These are phyloP conservation scores for Marchantia paleacea DNA, from an alignment of 225 moss, liverwort and hornwort genomes.

Conservation along the genomic window DNA sequence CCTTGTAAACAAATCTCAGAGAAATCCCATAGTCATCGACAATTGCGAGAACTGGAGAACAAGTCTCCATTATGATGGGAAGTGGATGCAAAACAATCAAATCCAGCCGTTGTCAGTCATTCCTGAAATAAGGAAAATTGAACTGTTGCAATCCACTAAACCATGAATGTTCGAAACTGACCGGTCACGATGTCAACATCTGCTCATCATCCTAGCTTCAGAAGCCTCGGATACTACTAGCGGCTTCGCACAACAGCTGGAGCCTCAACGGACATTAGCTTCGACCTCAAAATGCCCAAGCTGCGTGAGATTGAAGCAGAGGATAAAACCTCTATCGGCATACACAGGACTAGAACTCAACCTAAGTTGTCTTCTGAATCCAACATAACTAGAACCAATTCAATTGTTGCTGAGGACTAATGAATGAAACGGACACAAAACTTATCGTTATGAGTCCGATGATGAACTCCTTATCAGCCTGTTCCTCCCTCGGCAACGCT, in stretches of 20 bases:
- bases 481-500: background rate
- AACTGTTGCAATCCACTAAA: background rate
- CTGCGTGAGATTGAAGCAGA: background rate
- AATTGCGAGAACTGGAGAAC: too few relatives aligned
- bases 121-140: background rate
- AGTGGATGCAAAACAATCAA: too few relatives aligned
- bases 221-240: background rate
- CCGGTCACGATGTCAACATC: background rate
- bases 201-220: background rate
- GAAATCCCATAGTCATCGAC: too few relatives aligned
- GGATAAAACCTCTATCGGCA: background rate
- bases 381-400: background rate
- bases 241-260: background rate
- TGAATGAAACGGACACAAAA: background rate
- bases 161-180: background rate
- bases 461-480: background rate
- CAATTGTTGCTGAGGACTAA: background rate
- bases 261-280: background rate
- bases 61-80: too few relatives aligned
- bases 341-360: background rate
- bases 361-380: background rate
- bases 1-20: too few relatives aligned
- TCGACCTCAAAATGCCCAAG: background rate
- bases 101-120: background rate
- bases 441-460: background rate